phyloP scores from a whole-genome alignment of 768 basidiomycete species.

The Daedalea quercina region DNA sequence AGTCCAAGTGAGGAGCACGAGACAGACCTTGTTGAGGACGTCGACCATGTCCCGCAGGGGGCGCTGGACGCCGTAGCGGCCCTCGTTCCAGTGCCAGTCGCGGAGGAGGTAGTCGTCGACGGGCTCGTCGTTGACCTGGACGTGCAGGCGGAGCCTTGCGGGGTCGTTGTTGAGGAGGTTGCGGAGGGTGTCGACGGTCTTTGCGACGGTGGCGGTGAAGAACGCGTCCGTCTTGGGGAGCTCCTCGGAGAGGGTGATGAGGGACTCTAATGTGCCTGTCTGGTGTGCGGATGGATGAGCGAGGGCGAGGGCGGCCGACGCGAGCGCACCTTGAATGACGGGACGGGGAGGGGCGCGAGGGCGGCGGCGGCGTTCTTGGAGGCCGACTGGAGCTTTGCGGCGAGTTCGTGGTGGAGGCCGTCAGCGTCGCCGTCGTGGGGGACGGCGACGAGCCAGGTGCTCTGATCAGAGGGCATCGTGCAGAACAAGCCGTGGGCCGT shows the following conservation, averaged over 20 bases:
- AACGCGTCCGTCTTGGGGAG: constrained; percentile 86
- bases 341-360: constrained; percentile 66
- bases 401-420: constrained; percentile 59
- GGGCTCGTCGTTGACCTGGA: constrained; percentile 71
- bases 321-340: constrained; percentile 80
- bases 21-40: constrained; percentile 69
- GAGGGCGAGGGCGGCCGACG: background rate
- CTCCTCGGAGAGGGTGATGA: constrained; percentile 86
- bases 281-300: constrained; percentile 21
- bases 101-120: constrained; percentile 76
- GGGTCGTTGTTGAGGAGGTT: constrained; percentile 87
- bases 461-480: constrained; percentile 90
- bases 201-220: constrained; percentile 86
- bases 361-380: constrained; percentile 44
- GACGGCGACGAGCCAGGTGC: constrained; percentile 87
- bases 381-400: constrained; percentile 53
- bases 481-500: background rate
- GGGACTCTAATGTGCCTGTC: constrained; percentile 91
- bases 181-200: constrained; percentile 90
- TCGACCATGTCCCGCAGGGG: constrained; percentile 83
- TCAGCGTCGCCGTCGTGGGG: constrained; percentile 85
- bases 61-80: constrained; percentile 80
- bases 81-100: constrained; percentile 91
- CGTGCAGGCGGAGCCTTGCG: constrained; percentile 64
- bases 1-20: background rate